phyloP scores from a whole-genome alignment of 1,284 basidiomycete species.

The Rhodotorula sp. region DNA sequence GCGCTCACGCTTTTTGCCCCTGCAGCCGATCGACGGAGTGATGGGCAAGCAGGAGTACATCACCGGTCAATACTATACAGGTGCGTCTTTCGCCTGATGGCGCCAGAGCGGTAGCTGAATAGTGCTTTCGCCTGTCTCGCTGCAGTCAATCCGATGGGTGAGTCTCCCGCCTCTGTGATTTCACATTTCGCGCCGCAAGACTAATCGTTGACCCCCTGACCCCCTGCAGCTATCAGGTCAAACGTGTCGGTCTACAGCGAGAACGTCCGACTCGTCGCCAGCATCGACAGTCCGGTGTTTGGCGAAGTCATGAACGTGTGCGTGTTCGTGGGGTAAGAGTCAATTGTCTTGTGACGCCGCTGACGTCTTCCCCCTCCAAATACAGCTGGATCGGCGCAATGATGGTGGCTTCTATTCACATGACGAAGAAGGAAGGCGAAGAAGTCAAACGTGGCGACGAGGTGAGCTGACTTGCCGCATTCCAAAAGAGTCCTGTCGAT shows the following conservation, averaged over 20 bases:
- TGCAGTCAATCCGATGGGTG: constrained; percentile 46
- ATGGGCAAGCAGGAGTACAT: constrained; percentile 79
- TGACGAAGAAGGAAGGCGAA: constrained; percentile 80
- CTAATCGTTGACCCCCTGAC: too few relatives aligned
- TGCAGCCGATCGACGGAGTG: constrained; percentile 39
- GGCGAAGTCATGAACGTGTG: constrained; percentile 86
- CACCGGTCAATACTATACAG: constrained; percentile 81
- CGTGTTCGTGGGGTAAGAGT: constrained; percentile 52
- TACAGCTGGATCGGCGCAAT: constrained; percentile 43
- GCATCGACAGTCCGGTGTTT: constrained; percentile 80
- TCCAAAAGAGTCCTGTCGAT: not conserved
- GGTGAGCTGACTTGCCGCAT: constrained; percentile 50
- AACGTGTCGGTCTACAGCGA: constrained; percentile 88
- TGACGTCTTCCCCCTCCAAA: constrained; percentile 23
- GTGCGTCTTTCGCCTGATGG: constrained; percentile 58
- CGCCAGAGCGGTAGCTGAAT: not conserved
- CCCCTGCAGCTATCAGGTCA: constrained; percentile 41
- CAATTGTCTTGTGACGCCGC: constrained; percentile 4
- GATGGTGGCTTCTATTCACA: constrained; percentile 51
- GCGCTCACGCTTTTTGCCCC: not conserved
- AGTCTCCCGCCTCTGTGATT: not conserved
- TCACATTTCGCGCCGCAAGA: too few relatives aligned
- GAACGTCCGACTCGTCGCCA: constrained; percentile 83
- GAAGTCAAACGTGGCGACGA: constrained; percentile 77
- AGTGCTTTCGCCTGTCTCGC: not conserved